phyloP scores from a whole-genome alignment of 805 yeast genomes.

The Lachancea kluyveri region DNA sequence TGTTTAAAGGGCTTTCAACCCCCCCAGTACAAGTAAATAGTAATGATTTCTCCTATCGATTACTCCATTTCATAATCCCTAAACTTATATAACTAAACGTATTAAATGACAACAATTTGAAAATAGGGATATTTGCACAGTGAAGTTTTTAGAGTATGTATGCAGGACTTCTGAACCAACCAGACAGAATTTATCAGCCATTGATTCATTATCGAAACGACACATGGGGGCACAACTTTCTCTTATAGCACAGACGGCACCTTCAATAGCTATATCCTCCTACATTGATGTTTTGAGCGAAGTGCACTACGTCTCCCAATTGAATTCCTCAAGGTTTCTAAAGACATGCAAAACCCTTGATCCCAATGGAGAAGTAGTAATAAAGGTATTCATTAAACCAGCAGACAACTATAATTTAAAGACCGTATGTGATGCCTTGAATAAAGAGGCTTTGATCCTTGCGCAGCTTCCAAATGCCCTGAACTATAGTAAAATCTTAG shows the following conservation, averaged over 20 bases:
- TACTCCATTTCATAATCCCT: no score
- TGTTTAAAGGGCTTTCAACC: no score
- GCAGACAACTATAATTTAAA: conserved; percentile 20
- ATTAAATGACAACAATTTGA: no score
- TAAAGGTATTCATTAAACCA: conserved; percentile 81
- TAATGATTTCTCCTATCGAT: no score
- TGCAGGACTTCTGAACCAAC: no score
- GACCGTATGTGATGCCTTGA: conserved; percentile 30
- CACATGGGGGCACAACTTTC: conserved; percentile 91
- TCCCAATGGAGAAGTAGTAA: conserved; percentile 62
- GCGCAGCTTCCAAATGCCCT: conserved; percentile 53
- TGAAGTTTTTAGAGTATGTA: no score
- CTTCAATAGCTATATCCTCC: conserved; percentile 86
- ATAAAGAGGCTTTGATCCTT: conserved; percentile 32
- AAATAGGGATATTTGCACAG: no score
- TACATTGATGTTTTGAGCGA: conserved; percentile 75
- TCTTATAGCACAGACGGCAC: conserved; percentile 80
- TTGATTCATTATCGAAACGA: no score
- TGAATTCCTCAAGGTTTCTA: conserved; percentile 77
- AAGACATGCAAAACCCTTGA: conserved; percentile 82
- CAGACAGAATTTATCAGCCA: no score
- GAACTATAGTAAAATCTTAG: conserved; percentile 68
- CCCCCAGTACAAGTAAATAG: no score
- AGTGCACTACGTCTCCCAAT: conserved; percentile 65
- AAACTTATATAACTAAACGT: no score